phyloP scores from a whole-genome alignment of 75 land plant genomes.

The Chamaecyparis obtusa region DNA sequence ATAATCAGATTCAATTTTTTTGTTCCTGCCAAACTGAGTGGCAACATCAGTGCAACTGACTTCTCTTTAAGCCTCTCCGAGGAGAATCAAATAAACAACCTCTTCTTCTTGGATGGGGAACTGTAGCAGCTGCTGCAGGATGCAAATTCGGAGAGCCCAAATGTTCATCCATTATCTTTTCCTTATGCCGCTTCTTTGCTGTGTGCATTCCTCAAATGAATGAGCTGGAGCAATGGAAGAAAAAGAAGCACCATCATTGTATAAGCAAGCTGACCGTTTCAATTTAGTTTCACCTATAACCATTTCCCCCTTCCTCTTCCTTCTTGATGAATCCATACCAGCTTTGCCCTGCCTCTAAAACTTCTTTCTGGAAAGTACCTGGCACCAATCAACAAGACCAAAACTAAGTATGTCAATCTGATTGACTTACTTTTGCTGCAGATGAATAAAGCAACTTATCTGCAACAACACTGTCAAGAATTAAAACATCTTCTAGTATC shows the following conservation, averaged over 20 bases:
- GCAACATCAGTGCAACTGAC: slow-evolving; percentile 52
- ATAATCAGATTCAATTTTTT: slow-evolving; percentile 47
- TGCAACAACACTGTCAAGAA: not conserved
- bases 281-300: too few relatives aligned
- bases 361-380: not conserved
- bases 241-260: not conserved
- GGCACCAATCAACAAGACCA: not conserved
- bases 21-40: slow-evolving; percentile 44
- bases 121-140: slow-evolving; percentile 38
- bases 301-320: slow-evolving; percentile 5
- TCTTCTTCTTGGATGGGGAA: slow-evolving; percentile 29
- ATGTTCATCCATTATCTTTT: slow-evolving; percentile 8
- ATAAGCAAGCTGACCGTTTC: not conserved
- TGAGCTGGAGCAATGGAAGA: not conserved
- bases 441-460: not conserved
- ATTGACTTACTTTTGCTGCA: not conserved
- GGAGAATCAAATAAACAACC: slow-evolving; percentile 19
- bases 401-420: not conserved
- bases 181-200: slow-evolving; percentile 6
- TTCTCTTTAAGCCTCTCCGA: slow-evolving; percentile 55
- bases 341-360: not conserved
- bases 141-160: not conserved
- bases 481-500: not conserved
- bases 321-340: slow-evolving; percentile 1
- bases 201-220: slow-evolving; percentile 6